Base-by-base conservation (phyloP, 2,329 filamentous ascomycete genomes). In the Colletotrichum sp. region DNA sequence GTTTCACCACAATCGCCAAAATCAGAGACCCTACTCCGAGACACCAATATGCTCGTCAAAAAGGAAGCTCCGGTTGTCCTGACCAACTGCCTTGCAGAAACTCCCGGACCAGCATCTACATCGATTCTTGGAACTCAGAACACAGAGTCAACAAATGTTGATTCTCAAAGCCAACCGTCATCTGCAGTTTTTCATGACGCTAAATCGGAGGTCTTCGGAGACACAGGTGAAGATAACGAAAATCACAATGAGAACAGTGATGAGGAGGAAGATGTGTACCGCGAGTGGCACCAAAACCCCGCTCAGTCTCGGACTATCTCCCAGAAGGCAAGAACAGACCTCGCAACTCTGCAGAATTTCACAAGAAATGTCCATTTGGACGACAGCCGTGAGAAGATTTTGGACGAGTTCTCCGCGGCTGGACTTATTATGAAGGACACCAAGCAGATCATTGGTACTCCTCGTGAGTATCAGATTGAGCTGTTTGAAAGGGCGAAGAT, bases 401-500 rank as follows among this genome's bases (percentile, higher is more conserved):
- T 70, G 15, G 79, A 83, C 2, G 79, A 82, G 57, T 82, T 82
- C 70, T 85, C 84, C 4, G 79, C 82, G 12, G 79, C 81, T 6
- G 78, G 80, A 15, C 79, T 88, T 21, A 79, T 86, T 15, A 81
- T 79, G 55, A 81, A 85, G 15, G 84, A 82, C 65, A 85, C 86
- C 49, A 85, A 82, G 26, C 87, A 85, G 44, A 95, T 95, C 69
- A 96, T 97, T 75, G 90, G 92, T 13, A 94, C 92, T 69, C 95
- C 96, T 1, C 90, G 96, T 65, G 95, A 98, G 80, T 99, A 99
- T 81, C 97, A 99, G 83, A 87, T 95, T 15, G 96, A 99, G 82
- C 89, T 99, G 0, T 99, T 97, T 81, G 95, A 98, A 83, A 91
- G 91, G 78, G 96, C 97, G 6, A 98, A 97, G 81, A 82, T 90